These are phyloP conservation scores for Eurotiales sp. DNA, from an alignment of 2,329 filamentous ascomycete species.

Conservation along the genomic window DNA sequence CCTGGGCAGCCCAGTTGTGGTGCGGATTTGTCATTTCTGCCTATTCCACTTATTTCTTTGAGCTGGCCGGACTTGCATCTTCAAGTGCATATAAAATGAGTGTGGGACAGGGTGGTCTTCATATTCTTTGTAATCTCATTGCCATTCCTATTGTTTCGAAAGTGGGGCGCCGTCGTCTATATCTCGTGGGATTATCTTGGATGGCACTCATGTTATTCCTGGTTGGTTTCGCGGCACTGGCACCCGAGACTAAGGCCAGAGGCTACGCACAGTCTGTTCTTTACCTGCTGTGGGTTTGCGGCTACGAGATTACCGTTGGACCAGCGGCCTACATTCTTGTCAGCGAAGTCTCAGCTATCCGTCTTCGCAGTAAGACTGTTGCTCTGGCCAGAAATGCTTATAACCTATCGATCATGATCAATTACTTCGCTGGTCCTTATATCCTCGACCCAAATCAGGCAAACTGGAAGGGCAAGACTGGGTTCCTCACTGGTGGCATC, in stretches of 20 bases:
- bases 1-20: constrained; percentile 43
- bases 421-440: constrained; percentile 39
- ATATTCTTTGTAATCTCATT: constrained; percentile 32
- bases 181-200: constrained; percentile 28
- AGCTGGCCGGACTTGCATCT: constrained; percentile 32
- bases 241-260: constrained; percentile 37
- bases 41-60: constrained; percentile 53
- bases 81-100: constrained; percentile 34
- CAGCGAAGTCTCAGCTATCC: constrained; percentile 44
- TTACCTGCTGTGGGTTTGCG: constrained; percentile 38
- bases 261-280: constrained; percentile 34
- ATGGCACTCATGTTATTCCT: constrained; percentile 33
- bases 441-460: constrained; percentile 33
- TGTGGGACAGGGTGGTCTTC: constrained; percentile 33
- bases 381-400: constrained; percentile 38
- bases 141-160: constrained; percentile 31
- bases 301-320: constrained; percentile 40
- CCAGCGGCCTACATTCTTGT: constrained; percentile 45
- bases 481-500: constrained; percentile 26
- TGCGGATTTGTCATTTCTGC: constrained; percentile 44
- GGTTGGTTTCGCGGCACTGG: constrained; percentile 35
- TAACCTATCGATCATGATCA: constrained; percentile 36
- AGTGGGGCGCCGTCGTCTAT: constrained; percentile 30
- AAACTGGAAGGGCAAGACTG: constrained; percentile 26
- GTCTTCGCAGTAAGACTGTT: constrained; percentile 45